Base-by-base conservation (phyloP, 805 yeast species). In the Wickerhamomyces subpelliculosus region DNA sequence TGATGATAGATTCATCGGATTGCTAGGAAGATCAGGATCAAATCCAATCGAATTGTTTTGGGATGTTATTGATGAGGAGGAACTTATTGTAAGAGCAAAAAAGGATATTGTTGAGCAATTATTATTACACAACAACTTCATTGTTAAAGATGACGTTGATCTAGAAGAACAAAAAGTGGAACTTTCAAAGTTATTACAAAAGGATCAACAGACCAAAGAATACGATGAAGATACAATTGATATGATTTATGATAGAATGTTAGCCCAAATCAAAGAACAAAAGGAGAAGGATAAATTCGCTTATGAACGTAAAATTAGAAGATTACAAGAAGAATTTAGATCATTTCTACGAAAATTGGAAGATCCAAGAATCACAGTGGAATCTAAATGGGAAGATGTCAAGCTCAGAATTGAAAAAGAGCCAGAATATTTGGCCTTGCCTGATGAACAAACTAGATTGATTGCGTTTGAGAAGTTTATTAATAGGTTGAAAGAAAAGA, bases 1-100 rank as follows among this genome's bases (percentile, higher is more conserved):
- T 24, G 82, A 80, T 43, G 65, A 64, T 33, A 61, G 75, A 13
- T 87, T 82, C 51, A 49, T 73, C 13, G 75, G 70, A 18, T 45
- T 87, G 27, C 67, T 87, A 40, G 95, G 94, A 0, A 69, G 88
- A 38, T 67, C 73, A 32, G 95, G 96, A 0, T 86, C 96, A 0
- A 70, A 78, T 1, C 82, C 95, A 1, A 52, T 80, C 30, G 95
- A 87, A 45, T 58, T 84, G 29, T 87, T 82, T 55, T 73, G 85
- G 74, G 95, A 88, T 55, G 50, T 72, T 0, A 68, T 82, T 4
- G 88, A 82, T 47, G 80, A 75, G 39, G 78, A 75, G 48, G 68
- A 71, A 25, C 72, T 78, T 38, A 51, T 67, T 2, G 53, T 84
- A 32, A 72, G 70, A 42, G 75, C 78, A 18, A 75, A 78, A 51